Percentiles rank a stretch among this genome's conserved stretches.
Evolutionary conservation across 345 rosid genomes (phyloP).

Genomic region (Hibiscus trionum): DNA sequence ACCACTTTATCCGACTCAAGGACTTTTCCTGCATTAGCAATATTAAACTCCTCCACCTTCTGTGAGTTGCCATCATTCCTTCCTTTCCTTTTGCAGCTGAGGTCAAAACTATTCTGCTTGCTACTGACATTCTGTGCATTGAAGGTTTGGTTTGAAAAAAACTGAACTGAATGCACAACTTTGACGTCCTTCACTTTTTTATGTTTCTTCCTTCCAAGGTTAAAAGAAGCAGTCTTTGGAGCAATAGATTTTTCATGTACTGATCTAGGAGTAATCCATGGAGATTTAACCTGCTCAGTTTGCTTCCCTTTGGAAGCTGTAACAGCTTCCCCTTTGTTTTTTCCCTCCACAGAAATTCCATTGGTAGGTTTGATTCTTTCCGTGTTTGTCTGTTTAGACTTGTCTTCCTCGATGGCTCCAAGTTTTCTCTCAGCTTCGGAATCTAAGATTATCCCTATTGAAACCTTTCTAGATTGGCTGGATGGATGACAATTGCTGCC

Average conservation of each 20-base stretch:
- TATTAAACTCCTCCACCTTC: conserved; percentile 39
- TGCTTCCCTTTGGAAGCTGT: conserved; percentile 28
- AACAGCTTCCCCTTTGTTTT: conserved; percentile 22
- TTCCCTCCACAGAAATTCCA: conserved; percentile 21
- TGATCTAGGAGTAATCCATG: conserved; percentile 52
- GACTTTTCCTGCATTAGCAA: conserved; percentile 26
- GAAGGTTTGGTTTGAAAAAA: conserved; percentile 26
- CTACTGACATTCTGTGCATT: conserved; percentile 28
- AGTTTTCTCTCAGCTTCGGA: conserved; percentile 35
- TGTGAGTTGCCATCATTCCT: conserved; percentile 27
- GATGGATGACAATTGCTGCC: conserved; percentile 47
- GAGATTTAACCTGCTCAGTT: conserved; percentile 40
- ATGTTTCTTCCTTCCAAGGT: conserved; percentile 29
- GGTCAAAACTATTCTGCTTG: conserved; percentile 24
- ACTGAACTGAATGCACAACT: conserved; percentile 17
- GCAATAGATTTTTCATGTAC: conserved; percentile 24
- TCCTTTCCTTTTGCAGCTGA: conserved; percentile 33
- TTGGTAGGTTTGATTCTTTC: conserved; percentile 24
- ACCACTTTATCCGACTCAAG: conserved; percentile 17
- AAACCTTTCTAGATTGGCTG: conserved; percentile 73
- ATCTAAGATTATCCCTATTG: conserved; percentile 64
- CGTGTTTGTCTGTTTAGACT: conserved; percentile 20
- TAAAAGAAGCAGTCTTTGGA: conserved; percentile 27
- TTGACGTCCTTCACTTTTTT: conserved; percentile 28
- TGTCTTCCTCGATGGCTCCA: conserved; percentile 26